Base-by-base conservation (phyloP, 1,284 basidiomycete genomes). In the Cutaneotrichosporon cavernicola region DNA sequence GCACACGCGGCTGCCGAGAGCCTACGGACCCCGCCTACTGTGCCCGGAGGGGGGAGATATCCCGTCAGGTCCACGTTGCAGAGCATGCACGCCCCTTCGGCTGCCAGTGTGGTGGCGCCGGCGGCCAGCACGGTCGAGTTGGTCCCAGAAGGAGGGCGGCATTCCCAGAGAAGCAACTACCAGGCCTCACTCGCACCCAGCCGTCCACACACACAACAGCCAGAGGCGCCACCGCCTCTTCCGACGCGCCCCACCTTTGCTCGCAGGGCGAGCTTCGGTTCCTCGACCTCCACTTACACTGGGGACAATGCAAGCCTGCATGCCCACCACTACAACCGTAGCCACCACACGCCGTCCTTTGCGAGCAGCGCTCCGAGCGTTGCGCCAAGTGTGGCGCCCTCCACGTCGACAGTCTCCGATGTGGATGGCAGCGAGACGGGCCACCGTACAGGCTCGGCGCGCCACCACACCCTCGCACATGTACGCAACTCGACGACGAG, bases 1-100 rank as follows among this genome's bases (percentile, higher is more conserved):
- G 49, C 49, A 22, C 26, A 53, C 30, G 51, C 51, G 9, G 51
- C 51, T n/a, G 51, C 51, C 51, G 18, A 53, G 30, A 53, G 51
- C 51, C 8, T 53, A 16, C 51, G 51, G 13, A 18, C 51, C 30
- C 51, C 51, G 18, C 30, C 30, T 8, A 5, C 14, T 14, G 14
- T 18, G 14, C 26, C 51, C 30, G 51, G 51, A 5, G 51, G 31
- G 8, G 51, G 51, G 16, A 16, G 51, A n/a, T 22, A 30, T 31
- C 49, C 49, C 11, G 49, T 31, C 16, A 26, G 49, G 22, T 16
- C 49, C 49, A 51, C 49, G 47, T 8, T 9, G 49, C 18, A 16
- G 7, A 30, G 26, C 47, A 21, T 16, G 46, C 22, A 30, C 49
- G 26, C 26, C 13, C 49, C 49, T 22, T 30, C 49, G 11, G 14